These are phyloP conservation scores for Epichloe coenophiala DNA, from an alignment of 2,329 filamentous ascomycete genomes.

Conservation along the genomic window DNA sequence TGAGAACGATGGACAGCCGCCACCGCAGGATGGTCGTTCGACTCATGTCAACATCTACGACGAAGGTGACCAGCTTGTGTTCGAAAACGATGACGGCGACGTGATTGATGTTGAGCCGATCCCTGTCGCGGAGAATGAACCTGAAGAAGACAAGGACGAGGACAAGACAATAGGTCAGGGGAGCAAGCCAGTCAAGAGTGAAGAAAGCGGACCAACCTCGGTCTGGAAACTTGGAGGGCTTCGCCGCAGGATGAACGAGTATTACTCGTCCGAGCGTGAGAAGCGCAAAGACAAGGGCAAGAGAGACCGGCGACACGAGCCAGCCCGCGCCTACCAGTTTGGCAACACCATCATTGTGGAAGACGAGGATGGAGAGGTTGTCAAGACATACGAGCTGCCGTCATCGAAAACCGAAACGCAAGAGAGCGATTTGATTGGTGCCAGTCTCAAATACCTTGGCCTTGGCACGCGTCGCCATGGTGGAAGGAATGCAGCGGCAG, in stretches of 20 bases:
- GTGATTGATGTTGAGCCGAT: slow-evolving; percentile 52
- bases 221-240: slow-evolving; percentile 25
- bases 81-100: slow-evolving; percentile 80
- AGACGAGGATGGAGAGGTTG: slow-evolving; percentile 73
- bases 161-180: not conserved
- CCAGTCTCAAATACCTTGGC: slow-evolving; percentile 41
- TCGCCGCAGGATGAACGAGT: slow-evolving; percentile 36
- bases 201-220: slow-evolving; percentile 2
- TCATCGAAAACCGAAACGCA: slow-evolving; percentile 31
- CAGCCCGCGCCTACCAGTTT: slow-evolving; percentile 74
- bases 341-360: slow-evolving; percentile 81
- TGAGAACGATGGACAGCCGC: slow-evolving; percentile 12
- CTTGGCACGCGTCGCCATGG: slow-evolving; percentile 31
- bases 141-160: not conserved
- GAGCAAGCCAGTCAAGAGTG: not conserved
- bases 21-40: slow-evolving; percentile 5
- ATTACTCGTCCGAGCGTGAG: slow-evolving; percentile 46
- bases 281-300: slow-evolving; percentile 51
- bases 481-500: slow-evolving; percentile 20
- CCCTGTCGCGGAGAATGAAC: slow-evolving; percentile 2
- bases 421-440: slow-evolving; percentile 25
- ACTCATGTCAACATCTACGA: slow-evolving; percentile 55
- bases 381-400: slow-evolving; percentile 71
- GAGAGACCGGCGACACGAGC: slow-evolving; percentile 48
- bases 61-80: slow-evolving; percentile 64